Evolutionary conservation across 768 basidiomycete species (phyloP), one percentile per base, ranked within the genome.

Genomic region (Suillus plorans): DNA sequence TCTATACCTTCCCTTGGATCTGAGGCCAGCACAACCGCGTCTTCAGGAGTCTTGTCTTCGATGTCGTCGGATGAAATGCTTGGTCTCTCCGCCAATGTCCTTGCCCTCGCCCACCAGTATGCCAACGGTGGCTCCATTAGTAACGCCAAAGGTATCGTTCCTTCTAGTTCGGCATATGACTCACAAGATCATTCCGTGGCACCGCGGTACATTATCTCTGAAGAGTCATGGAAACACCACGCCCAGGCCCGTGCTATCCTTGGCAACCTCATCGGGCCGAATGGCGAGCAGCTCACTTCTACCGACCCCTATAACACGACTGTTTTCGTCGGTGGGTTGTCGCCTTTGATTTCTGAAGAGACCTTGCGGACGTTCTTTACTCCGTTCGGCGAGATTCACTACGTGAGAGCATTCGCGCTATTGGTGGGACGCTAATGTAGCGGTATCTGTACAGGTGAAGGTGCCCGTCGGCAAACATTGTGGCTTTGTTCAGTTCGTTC

Each of bases 251-350:
- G 90, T 7, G 90, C 91, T 2, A 91, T 94, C 63, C 77, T 94
- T 63, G 89, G 91, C 13, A 93, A 91, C 70, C 78, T 94, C 22
- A 92, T 94, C 49, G 92, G 93, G 25, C 92, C 91, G 1, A 92
- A 94, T 66, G 93, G 92, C 63, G 90, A 94, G 78, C 88, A 92
- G 75, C 80, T 94, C 67, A 92, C 91, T 36, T 92, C 91, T 28
- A 92, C 90, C 25, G 95, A 97, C 71, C 95, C 95, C n/a, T 94
- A 95, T 72, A 97, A 97, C 71, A 96, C 95, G 16, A 97, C 95
- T 2, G 95, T 94, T 6, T 97, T 97, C 67, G 95, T 97, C 22
- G 95, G 95, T 31, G 95, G 95, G 0, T 73, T 97, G 61, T 92
- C 91, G 12, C 92, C 92, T 20, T 77, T 95, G 65, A 95, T 97